Conservation (phyloP, 2,329 filamentous ascomycete species). For the Pseudofabraea citricarpa region DNA sequence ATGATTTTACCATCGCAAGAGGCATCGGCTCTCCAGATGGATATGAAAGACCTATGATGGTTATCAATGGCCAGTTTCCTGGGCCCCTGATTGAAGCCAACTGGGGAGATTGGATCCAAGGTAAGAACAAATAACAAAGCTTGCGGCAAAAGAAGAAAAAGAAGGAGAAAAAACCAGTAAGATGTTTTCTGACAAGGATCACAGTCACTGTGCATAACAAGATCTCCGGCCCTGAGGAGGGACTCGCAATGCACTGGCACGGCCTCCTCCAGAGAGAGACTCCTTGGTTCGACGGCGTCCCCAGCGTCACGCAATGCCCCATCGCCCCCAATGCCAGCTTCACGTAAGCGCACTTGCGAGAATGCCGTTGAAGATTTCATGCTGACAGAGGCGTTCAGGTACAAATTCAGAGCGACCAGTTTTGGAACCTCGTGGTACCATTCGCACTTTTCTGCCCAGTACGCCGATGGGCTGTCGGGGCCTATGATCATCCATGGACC, state of each 20-base stretch:
- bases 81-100: slow-evolving; percentile 32
- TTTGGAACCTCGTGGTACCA: slow-evolving; percentile 57
- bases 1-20: not conserved
- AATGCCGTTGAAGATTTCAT: no score
- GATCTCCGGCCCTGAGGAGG: slow-evolving; percentile 39
- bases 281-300: slow-evolving; percentile 37
- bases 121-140: no score
- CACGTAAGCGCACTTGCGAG: no score
- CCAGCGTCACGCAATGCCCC: slow-evolving; percentile 57
- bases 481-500: slow-evolving; percentile 59
- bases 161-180: no score
- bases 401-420: slow-evolving; percentile 21
- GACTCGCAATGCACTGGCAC: slow-evolving; percentile 39
- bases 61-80: slow-evolving; percentile 31
- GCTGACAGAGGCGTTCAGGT: no score
- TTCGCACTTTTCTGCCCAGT: slow-evolving; percentile 48
- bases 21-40: not conserved
- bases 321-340: slow-evolving; percentile 42
- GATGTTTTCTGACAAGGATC: no score
- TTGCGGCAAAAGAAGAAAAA: no score
- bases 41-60: slow-evolving; percentile 10
- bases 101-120: slow-evolving; percentile 41
- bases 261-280: slow-evolving; percentile 40
- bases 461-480: slow-evolving; percentile 52
- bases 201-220: slow-evolving; percentile 70